Percentiles rank a stretch among this genome's conserved stretches.
These are phyloP conservation scores for Aspergillus glaucus DNA, from an alignment of 2,329 filamentous ascomycete species.

Conservation along the genomic window DNA sequence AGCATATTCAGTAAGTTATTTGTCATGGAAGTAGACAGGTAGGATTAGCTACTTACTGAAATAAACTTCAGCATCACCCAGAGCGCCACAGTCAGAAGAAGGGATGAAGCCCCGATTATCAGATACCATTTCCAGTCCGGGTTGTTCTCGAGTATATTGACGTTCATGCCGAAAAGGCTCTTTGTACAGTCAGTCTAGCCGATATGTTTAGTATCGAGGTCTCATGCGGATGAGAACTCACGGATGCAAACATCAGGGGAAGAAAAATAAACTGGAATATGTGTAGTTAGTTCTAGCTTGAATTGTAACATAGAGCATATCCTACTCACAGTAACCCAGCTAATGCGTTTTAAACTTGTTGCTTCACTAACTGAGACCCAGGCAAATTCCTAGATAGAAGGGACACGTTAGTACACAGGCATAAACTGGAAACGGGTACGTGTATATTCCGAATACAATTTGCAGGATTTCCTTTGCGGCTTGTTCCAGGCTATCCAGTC, in stretches of 20 bases:
- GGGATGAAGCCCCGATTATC: no score
- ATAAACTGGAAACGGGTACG: neutral
- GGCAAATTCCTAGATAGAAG: neutral
- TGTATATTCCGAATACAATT: neutral
- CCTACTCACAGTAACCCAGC: neutral
- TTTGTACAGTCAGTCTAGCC: no score
- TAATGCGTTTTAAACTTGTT: neutral
- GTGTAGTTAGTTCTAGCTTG: neutral
- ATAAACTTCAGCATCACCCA: no score
- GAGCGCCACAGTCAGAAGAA: no score
- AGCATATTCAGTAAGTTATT: no score
- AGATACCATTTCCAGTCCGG: no score
- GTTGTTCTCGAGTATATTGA: no score
- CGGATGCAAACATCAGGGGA: neutral
- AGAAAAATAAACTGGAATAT: neutral
- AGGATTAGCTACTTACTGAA: no score
- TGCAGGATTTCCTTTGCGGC: neutral
- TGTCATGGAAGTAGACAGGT: no score
- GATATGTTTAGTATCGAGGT: neutral
- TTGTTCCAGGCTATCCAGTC: neutral
- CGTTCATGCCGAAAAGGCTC: no score
- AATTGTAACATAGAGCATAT: neutral
- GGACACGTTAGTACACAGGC: neutral
- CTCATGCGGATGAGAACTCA: neutral
- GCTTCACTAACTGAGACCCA: neutral